Base-by-base conservation (phyloP, 352 stramenopile genomes). In the Phytophthora hybrid region DNA sequence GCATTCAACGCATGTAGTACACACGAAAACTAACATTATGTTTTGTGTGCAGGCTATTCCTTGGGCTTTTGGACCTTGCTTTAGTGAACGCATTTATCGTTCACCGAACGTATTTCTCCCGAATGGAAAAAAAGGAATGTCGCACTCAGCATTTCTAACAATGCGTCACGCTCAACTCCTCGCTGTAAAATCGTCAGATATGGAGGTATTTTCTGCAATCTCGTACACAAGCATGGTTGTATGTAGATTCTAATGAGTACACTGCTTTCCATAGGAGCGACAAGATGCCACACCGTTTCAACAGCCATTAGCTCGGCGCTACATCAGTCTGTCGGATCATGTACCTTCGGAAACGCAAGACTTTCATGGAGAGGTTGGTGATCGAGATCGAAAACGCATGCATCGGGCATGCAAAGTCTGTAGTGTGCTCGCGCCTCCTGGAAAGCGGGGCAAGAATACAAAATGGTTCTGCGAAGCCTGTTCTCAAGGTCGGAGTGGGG, bases 31-130 rank as follows among this genome's bases (percentile, higher is more conserved):
- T 39, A 39, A 39, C 32, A 9, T 39, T 39, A 39, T 39, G 32
- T 39, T 5, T 59, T 46, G 5, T 51, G 31, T 49, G 49, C 1
- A 54, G n/a, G 32, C 23, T 63, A 10, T 54, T 63, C 34, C 41
- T 63, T 14, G 57, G 57, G 3, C 8, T 63, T n/a, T 13, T 63
- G 5, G 19, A 54, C 16, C n/a, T 63, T 2, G 57, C 10, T 39
- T 6, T 63, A 10, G 57, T 63, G 8, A 63, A 54, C 34, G 9
- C 37, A 7, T 63, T 39, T 41, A 41, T 54, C 23, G 37, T 54
- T 37, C 57, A 63, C n/a, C n/a, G 41, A 6, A 19, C 8, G 10
- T 31, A 63, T 26, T 54, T 10, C n/a, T 5, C 37, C 0, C 39
- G 37, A 26, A 5, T 37, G 5, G 57, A 13, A 21, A 63, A 63